A percentile compares a stretch with the other conserved stretches of the same genome.
These are phyloP conservation scores for Termitomyces sp. DNA, from an alignment of 768 basidiomycete genomes.

Conservation along the genomic window DNA sequence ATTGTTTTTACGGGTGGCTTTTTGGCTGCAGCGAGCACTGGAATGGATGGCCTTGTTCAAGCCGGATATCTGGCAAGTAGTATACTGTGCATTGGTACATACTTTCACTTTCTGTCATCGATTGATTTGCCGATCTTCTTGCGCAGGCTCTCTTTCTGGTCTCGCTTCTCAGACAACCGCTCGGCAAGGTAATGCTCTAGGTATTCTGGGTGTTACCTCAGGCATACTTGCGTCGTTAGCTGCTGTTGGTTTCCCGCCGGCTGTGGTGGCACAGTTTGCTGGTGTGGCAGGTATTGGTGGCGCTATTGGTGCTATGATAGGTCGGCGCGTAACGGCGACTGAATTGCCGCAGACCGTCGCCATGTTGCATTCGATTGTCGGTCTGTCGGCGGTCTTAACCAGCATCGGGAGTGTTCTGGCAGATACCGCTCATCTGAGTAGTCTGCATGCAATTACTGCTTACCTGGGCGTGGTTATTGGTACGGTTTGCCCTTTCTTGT, in stretches of 20 bases:
- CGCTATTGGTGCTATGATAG: conserved; percentile 63
- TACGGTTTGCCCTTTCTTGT: conserved; percentile 16
- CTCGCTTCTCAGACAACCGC: conserved; percentile 78
- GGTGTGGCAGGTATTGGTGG: conserved; percentile 74
- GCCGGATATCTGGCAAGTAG: conserved; percentile 85
- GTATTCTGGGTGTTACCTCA: conserved; percentile 78
- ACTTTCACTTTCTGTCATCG: neutral
- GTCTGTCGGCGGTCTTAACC: conserved; percentile 84
- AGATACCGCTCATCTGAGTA: conserved; percentile 62
- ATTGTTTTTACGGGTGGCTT: conserved; percentile 81
- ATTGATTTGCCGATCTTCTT: neutral
- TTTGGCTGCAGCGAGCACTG: conserved; percentile 75
- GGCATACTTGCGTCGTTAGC: conserved; percentile 77
- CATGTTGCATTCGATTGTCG: conserved; percentile 84
- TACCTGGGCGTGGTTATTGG: conserved; percentile 86
- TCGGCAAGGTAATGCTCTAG: conserved; percentile 84
- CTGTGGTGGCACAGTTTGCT: conserved; percentile 73
- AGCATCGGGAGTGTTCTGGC: conserved; percentile 78
- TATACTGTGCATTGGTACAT: conserved; percentile 74
- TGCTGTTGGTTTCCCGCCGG: conserved; percentile 78
- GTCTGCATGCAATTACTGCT: conserved; percentile 75
- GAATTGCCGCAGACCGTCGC: conserved; percentile 81
- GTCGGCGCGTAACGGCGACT: conserved; percentile 79
- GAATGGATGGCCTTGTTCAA: conserved; percentile 82
- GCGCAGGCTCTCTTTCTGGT: conserved; percentile 70